Conservation (phyloP, 2,329 filamentous ascomycete species). For the Xylariaceae sp. region DNA sequence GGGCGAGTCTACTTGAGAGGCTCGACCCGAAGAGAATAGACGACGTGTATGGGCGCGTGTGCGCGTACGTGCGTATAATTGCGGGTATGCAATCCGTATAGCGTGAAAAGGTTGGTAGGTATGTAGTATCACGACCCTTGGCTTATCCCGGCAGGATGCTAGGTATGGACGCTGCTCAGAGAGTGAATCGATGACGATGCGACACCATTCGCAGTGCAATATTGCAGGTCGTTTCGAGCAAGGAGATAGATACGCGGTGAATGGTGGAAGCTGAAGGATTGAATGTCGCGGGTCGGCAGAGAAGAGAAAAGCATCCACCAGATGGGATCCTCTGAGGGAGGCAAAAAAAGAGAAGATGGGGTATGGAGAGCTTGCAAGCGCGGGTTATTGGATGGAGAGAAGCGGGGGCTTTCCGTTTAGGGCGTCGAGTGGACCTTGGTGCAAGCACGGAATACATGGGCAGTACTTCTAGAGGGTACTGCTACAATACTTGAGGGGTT, state of each 20-base stretch:
- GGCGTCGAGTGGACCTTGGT: not conserved
- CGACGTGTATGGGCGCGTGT: not conserved
- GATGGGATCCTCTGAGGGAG: slow-evolving; percentile 9
- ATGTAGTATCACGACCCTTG: not conserved
- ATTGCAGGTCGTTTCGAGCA: not conserved
- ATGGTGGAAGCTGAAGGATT: not conserved
- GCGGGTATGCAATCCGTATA: not conserved
- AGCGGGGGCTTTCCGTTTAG: not conserved
- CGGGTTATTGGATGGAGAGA: slow-evolving; percentile 6
- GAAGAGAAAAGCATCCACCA: slow-evolving; percentile 14
- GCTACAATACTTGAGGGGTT: too few species aligned
- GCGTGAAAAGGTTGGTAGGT: not conserved
- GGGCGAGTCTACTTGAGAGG: not conserved
- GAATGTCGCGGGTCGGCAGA: slow-evolving; percentile 9
- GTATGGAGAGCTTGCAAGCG: slow-evolving; percentile 3
- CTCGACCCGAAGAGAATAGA: not conserved
- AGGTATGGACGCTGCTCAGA: not conserved
- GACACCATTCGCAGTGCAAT: not conserved
- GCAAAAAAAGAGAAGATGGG: slow-evolving; percentile 21
- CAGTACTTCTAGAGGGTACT: not conserved
- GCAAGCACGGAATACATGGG: not conserved
- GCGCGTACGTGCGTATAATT: too few species aligned
- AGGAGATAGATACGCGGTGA: too few species aligned
- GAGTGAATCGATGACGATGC: not conserved
- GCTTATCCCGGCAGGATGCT: not conserved